These are phyloP conservation scores for Saccharomyces hybrid DNA, from an alignment of 1,139 yeast species.

Conservation along the genomic window DNA sequence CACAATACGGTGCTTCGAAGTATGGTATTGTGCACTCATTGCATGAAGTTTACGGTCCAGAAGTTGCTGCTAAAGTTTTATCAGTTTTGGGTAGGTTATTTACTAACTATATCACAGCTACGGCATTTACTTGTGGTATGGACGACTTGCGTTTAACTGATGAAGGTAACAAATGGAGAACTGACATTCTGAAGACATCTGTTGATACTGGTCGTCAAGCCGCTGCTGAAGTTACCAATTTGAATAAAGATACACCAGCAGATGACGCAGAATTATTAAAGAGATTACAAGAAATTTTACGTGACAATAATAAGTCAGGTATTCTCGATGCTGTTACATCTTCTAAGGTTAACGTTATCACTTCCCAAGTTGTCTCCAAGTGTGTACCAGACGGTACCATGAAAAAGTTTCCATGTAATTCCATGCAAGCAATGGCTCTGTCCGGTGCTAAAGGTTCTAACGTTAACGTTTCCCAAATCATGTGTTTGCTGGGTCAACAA, in stretches of 20 bases:
- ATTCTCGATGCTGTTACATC: constrained; percentile 94
- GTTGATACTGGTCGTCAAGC: constrained; percentile 82
- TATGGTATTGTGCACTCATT: constrained; percentile 94
- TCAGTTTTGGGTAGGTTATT: constrained; percentile 89
- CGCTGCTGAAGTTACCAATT: constrained; percentile 88
- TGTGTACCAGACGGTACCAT: constrained; percentile 96
- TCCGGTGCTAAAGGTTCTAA: constrained; percentile 99
- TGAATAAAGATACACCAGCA: constrained; percentile 48
- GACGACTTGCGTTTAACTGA: constrained; percentile 89
- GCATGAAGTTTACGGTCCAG: constrained; percentile 92
- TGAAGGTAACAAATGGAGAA: constrained; percentile 88
- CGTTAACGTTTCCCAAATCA: constrained; percentile 96
- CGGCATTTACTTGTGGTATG: constrained; percentile 99
- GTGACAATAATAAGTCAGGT: constrained; percentile 89
- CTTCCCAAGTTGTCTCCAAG: constrained; percentile 84
- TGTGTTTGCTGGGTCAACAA: constrained; percentile 98
- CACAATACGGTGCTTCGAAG: constrained; percentile 97
- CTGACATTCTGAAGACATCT: constrained; percentile 67
- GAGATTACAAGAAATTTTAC: constrained; percentile 86
- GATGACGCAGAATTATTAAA: constrained; percentile 72
- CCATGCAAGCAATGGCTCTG: constrained; percentile 98
- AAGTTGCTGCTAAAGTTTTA: constrained; percentile 79
- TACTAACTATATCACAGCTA: constrained; percentile 85
- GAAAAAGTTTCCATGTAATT: constrained; percentile 89
- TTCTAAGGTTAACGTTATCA: constrained; percentile 83